These are phyloP conservation scores for Turritis glabra DNA, from an alignment of 345 rosid genomes.

Conservation along the genomic window DNA sequence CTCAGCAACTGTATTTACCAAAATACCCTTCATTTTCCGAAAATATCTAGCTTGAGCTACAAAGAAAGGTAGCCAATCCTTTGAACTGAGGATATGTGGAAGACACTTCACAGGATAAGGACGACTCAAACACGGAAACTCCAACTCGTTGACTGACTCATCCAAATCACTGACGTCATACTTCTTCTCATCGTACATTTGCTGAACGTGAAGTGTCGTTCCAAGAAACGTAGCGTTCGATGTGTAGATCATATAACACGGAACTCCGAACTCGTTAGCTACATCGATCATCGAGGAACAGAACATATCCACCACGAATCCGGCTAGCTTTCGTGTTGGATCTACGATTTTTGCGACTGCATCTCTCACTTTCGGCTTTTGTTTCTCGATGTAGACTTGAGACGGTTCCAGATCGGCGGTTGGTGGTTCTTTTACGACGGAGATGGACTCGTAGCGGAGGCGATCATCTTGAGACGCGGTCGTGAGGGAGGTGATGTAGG, in stretches of 20 bases:
- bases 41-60: constrained; percentile 17
- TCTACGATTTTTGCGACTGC: constrained; percentile 8
- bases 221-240: constrained; percentile 47
- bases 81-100: constrained; percentile 3
- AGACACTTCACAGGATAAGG: constrained; percentile 43
- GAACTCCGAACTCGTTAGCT: constrained; percentile 47
- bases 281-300: constrained; percentile 52
- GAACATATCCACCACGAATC: constrained; percentile 60
- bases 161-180: constrained; percentile 33
- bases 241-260: constrained; percentile 50
- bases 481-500: constrained; percentile 3
- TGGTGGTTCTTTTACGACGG: not conserved
- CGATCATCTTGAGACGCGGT: constrained; percentile 21
- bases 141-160: constrained; percentile 43
- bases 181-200: constrained; percentile 27
- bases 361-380: constrained; percentile 45
- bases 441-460: constrained; percentile 34
- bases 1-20: constrained; percentile 55
- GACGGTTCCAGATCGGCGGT: not conserved
- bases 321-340: constrained; percentile 36
- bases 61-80: not conserved
- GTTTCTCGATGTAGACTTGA: constrained; percentile 30
- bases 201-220: constrained; percentile 34
- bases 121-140: constrained; percentile 39
- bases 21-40: constrained; percentile 45